A percentile compares a stretch with the other conserved stretches of the same genome.
Conservation (phyloP, 371 early-diverging fungal genomes). For the Gilbertella persicaria region DNA sequence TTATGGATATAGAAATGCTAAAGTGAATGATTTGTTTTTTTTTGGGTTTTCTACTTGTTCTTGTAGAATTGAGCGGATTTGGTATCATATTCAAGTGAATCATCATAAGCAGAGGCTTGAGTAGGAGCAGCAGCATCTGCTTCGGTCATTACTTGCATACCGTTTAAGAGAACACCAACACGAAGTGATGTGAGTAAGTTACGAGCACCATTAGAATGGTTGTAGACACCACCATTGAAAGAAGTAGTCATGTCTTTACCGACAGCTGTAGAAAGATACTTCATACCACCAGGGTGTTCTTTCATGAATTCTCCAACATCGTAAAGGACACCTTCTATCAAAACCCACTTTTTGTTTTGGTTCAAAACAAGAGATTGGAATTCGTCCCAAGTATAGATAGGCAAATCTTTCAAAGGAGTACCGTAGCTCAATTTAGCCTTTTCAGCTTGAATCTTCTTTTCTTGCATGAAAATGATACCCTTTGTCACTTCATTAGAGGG, state of each 20-base stretch:
- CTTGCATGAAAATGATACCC: conserved; percentile 80
- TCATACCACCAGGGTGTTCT: conserved; percentile 91
- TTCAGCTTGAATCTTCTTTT: conserved; percentile 71
- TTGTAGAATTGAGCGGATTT: conserved; percentile 29
- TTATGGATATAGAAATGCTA: not conserved
- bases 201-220: conserved; percentile 82
- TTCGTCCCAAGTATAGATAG: conserved; percentile 76
- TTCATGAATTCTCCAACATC: conserved; percentile 88
- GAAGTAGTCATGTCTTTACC: conserved; percentile 87
- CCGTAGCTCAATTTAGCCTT: conserved; percentile 77
- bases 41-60: conserved; percentile 10
- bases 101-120: conserved; percentile 17
- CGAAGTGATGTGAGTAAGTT: conserved; percentile 77
- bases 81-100: conserved; percentile 26
- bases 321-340: conserved; percentile 88
- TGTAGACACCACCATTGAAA: conserved; percentile 90
- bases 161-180: conserved; percentile 64
- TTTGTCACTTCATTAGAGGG: conserved; percentile 90
- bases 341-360: conserved; percentile 73
- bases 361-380: conserved; percentile 63
- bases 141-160: conserved; percentile 55
- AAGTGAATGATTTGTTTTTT: not conserved
- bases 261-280: conserved; percentile 70
- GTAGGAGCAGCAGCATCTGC: conserved; percentile 18
- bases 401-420: conserved; percentile 69